Evolutionary conservation across 805 yeast species (phyloP), one percentile per base, ranked within the genome.

Genomic region (Lipomyces orientalis): DNA sequence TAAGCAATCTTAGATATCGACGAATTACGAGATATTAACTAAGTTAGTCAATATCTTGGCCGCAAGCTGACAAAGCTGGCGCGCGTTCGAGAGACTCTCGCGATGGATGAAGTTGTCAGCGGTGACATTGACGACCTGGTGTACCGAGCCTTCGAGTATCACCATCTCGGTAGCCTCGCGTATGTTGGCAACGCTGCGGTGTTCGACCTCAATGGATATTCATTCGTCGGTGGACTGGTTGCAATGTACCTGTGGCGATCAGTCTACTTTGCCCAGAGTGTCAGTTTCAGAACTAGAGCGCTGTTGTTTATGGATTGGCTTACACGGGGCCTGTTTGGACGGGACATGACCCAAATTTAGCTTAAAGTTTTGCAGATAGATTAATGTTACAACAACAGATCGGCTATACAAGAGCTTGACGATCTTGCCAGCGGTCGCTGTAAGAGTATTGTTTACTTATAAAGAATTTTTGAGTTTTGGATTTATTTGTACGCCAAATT

Each of bases 161-260:
- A 81, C 59, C 90, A 88, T 75, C 78, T 88, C 71, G 91, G 91
- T 8, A 86, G 89, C 7, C 79, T 88, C 71, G 91, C 91, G 2
- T 88, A 88, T 70, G 83, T 88, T 67, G 90, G 91, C 68, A 88
- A 87, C 75, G 86, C 88, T 60, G 91, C 91, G 1, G 90, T 87
- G 34, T 87, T 88, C 75, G 91, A 88, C 75, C 75, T 86, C 64
- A 87, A 87, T 43, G 86, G 86, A 22, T 85, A 85, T 73, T 81
- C 88, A 39, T 83, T 86, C 68, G 86, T 87, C 67, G 90, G 90
- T 67, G 91, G 90, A 1, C 76, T 88, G 61, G 76, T 87, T 54
- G 90, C 90, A n/a, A 86, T 88, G 87, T 88, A 88, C 75, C 77
- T 88, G 64, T 88, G 91, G 91, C 84, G 91, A 80, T 84, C 88